These are phyloP conservation scores for Arctium lappa DNA, from an alignment of 129 eudicot genomes.

Conservation along the genomic window DNA sequence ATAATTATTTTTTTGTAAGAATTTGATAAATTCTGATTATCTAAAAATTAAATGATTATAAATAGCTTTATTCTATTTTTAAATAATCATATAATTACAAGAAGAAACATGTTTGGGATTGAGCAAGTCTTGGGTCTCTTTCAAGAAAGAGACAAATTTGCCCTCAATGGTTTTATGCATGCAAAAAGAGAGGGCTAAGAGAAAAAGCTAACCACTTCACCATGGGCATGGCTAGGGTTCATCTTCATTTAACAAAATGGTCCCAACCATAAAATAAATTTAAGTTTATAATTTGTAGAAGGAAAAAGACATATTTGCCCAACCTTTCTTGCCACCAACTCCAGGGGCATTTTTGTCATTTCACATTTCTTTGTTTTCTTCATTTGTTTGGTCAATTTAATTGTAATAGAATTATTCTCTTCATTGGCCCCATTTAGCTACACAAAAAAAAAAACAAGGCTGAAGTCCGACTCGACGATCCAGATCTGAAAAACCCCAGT, in stretches of 20 bases:
- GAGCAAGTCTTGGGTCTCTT: neutral
- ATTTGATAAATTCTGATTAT: neutral
- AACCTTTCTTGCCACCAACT: constrained; percentile 19
- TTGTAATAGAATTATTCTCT: no score
- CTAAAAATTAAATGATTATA: neutral
- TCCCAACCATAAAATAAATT: constrained; percentile 15
- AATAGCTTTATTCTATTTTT: neutral
- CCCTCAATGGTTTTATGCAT: neutral
- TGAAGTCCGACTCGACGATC: neutral
- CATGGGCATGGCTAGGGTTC: constrained; percentile 13
- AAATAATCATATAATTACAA: neutral
- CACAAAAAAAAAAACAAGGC: neutral
- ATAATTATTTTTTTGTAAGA: neutral
- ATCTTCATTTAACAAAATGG: constrained; percentile 17
- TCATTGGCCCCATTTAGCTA: no score
- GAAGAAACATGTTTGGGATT: neutral
- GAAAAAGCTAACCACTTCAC: constrained; percentile 2
- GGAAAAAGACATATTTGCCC: constrained; percentile 33
- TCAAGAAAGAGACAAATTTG: neutral
- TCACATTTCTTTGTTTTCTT: constrained; percentile 30
- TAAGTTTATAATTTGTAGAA: constrained; percentile 8
- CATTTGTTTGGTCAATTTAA: no score
- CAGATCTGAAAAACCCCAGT: neutral
- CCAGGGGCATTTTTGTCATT: constrained; percentile 35
- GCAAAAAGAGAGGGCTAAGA: constrained; percentile 4